phyloP scores from a whole-genome alignment of 179 eudicot species.

The Silene noctiflora region DNA sequence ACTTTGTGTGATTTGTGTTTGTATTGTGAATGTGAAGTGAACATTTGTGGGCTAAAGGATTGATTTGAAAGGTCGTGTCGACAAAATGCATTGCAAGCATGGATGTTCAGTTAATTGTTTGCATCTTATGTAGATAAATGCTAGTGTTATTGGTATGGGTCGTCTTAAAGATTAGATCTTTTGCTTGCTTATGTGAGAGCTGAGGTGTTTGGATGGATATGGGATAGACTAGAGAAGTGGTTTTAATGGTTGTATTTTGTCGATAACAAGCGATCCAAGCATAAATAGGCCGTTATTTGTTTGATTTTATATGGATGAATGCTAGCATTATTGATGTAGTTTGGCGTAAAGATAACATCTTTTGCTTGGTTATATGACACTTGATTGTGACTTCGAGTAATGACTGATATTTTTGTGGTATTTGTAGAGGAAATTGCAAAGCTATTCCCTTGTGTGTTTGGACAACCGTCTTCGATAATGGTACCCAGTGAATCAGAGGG shows the following conservation, averaged over 20 bases:
- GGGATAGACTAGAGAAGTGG: background rate
- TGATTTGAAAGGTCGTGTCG: background rate
- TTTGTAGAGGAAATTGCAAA: constrained; percentile 84
- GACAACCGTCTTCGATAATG: constrained; percentile 77
- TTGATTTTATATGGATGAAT: background rate
- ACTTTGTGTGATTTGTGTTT: background rate
- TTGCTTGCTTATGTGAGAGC: background rate
- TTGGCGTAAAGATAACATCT: background rate
- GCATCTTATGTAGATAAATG: background rate
- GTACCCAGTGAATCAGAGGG: constrained; percentile 57
- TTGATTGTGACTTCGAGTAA: background rate
- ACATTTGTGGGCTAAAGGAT: background rate
- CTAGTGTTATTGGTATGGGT: background rate
- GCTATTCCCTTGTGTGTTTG: constrained; percentile 74
- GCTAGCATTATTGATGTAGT: background rate
- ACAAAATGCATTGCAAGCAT: background rate
- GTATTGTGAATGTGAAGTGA: too few relatives aligned
- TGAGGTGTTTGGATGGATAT: background rate
- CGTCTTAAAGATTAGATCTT: background rate
- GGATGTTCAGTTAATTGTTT: background rate
- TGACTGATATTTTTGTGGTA: constrained; percentile 8
- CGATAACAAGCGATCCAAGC: too few relatives aligned
- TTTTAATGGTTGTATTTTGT: too few relatives aligned
- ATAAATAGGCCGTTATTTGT: too few relatives aligned
- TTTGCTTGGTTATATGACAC: background rate